A percentile compares a stretch with the other conserved stretches of the same genome.
These are phyloP conservation scores for Colletotrichum sp. DNA, from an alignment of 2,329 filamentous ascomycete species.

Conservation along the genomic window DNA sequence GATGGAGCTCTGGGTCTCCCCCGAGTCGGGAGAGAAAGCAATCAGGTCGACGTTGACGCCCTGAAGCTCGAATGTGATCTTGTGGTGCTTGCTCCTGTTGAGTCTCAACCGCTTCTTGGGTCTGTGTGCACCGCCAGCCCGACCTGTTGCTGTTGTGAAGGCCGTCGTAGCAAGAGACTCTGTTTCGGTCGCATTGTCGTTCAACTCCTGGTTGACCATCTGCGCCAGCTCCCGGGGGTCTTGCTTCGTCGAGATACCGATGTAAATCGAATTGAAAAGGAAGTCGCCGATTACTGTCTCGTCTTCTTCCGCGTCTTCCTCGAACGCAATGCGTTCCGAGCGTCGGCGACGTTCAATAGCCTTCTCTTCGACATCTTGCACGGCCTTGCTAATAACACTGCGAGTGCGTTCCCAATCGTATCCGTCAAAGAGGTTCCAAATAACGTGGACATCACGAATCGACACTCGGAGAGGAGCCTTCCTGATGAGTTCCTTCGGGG, in stretches of 20 bases:
- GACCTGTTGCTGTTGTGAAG: conserved; percentile 62
- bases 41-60: conserved; percentile 85
- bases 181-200: conserved; percentile 86
- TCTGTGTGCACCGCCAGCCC: conserved; percentile 45
- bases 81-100: conserved; percentile 86
- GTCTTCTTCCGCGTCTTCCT: conserved; percentile 76
- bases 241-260: conserved; percentile 84
- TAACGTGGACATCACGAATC: conserved; percentile 87
- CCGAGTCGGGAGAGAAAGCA: conserved; percentile 75
- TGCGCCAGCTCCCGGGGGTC: conserved; percentile 82
- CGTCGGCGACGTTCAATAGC: conserved; percentile 76
- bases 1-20: conserved; percentile 86
- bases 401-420: conserved; percentile 95
- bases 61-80: conserved; percentile 92
- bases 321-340: conserved; percentile 56
- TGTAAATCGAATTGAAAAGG: conserved; percentile 98
- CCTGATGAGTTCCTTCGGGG: conserved; percentile 64
- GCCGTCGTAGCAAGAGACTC: conserved; percentile 85
- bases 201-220: conserved; percentile 86
- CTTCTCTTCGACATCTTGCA: conserved; percentile 84
- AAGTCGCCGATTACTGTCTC: conserved; percentile 92
- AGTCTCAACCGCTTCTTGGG: conserved; percentile 69
- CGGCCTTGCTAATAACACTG: conserved; percentile 84
- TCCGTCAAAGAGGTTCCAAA: conserved; percentile 97
- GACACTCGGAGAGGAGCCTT: conserved; percentile 77